Conservation (phyloP, 495 filamentous ascomycete species). For the Xylaria palmicola region DNA sequence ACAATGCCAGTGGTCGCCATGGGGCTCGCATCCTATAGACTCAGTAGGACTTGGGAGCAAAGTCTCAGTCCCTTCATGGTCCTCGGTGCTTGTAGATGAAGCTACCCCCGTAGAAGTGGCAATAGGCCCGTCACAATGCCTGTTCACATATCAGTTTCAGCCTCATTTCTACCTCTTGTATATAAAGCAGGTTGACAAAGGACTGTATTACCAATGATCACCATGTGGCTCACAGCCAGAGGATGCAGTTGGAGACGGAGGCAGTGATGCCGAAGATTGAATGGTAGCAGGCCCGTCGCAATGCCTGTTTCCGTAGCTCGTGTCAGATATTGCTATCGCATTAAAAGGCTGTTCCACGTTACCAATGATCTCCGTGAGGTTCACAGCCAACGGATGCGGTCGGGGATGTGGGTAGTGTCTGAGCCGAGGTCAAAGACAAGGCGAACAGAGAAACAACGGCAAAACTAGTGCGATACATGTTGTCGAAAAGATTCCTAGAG, state of each 20-base stretch:
- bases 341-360: not conserved
- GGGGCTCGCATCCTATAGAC: slow-evolving; percentile 35
- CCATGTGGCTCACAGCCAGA: not conserved
- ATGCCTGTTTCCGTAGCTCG: not conserved
- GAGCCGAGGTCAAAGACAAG: slow-evolving; percentile 21
- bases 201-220: too few relatives aligned
- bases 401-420: slow-evolving; percentile 32
- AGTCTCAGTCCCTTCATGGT: slow-evolving; percentile 7
- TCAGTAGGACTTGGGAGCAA: slow-evolving; percentile 35
- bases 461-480: not conserved
- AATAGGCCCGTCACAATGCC: not conserved
- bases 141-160: too few relatives aligned
- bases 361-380: slow-evolving; percentile 42
- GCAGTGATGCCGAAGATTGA: not conserved
- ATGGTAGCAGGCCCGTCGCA: not conserved
- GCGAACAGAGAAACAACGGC: slow-evolving; percentile 13
- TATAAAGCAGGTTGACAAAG: too few relatives aligned
- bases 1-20: slow-evolving; percentile 45
- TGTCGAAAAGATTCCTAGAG: not conserved
- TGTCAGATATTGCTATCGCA: not conserved
- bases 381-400: slow-evolving; percentile 38
- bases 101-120: not conserved
- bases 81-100: not conserved
- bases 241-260: not conserved
- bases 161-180: too few relatives aligned